Evolutionary conservation across 345 rosid genomes (phyloP).

Genomic region (Rhodamnia argentea): DNA sequence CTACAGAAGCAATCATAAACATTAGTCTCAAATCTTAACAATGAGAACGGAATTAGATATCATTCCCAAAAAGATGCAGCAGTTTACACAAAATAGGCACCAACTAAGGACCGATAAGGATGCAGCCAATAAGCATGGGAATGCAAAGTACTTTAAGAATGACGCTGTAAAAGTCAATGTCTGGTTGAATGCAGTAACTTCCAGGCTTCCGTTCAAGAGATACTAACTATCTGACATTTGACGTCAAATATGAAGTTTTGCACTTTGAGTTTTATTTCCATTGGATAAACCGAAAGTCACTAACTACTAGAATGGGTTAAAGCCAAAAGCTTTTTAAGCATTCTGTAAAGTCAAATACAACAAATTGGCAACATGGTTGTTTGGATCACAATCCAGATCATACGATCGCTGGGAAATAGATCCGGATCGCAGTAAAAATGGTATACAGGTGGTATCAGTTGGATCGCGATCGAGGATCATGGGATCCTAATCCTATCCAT

Average conservation of each 20-base stretch:
- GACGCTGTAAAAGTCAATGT: not conserved
- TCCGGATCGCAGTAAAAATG: not conserved
- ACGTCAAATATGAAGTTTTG: not conserved
- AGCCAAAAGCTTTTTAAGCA: not conserved
- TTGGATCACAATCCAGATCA: not conserved
- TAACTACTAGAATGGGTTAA: not conserved
- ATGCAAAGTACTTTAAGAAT: not conserved
- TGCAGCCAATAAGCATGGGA: not conserved
- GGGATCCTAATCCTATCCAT: not conserved
- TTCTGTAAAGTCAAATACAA: not conserved
- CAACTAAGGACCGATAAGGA: not conserved
- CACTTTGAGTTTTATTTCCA: not conserved
- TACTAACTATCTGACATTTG: not conserved
- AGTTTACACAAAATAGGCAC: not conserved
- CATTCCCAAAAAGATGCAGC: not conserved
- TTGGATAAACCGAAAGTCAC: not conserved
- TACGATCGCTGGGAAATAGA: not conserved
- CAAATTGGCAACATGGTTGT: not conserved
- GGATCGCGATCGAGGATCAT: not conserved
- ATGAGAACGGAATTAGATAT: not conserved
- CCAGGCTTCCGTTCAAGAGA: not conserved
- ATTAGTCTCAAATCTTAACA: not conserved
- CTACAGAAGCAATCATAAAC: slow-evolving; percentile 25
- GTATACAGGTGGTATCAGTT: too few species aligned
- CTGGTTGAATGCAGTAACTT: not conserved